A percentile compares a stretch with the other conserved stretches of the same genome.
Evolutionary conservation across 2,329 filamentous ascomycete species (phyloP).

Genomic region (Fusarium palustre): DNA sequence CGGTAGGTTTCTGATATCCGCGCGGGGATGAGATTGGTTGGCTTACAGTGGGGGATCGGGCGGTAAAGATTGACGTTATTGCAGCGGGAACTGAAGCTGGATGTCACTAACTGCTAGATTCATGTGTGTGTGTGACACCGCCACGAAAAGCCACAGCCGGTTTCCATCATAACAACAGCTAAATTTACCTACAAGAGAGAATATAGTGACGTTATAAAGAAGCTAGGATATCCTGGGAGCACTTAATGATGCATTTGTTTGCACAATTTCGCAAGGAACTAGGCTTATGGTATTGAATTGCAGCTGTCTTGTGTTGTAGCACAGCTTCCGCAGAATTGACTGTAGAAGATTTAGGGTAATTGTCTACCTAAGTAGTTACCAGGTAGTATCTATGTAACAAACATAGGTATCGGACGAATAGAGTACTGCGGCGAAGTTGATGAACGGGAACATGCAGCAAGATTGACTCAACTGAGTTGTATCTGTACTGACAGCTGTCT

Average conservation of each 20-base stretch:
- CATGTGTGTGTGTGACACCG: constrained; percentile 4
- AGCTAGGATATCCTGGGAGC: neutral
- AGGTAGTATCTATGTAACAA: neutral
- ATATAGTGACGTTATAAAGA: neutral
- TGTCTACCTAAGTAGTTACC: no score
- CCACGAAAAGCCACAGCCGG: constrained; percentile 37
- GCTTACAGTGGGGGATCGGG: constrained; percentile 30
- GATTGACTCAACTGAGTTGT: neutral
- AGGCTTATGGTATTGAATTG: constrained; percentile 6
- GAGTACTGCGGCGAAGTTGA: neutral
- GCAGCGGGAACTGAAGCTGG: neutral
- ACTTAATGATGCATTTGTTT: constrained; percentile 1
- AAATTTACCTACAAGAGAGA: neutral
- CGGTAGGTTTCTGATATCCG: constrained; percentile 30
- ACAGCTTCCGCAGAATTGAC: neutral
- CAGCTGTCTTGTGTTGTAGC: neutral
- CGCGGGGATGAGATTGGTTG: constrained; percentile 39
- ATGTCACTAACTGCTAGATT: neutral
- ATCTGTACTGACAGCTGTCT: neutral
- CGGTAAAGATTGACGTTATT: constrained; percentile 21
- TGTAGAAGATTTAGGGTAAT: neutral
- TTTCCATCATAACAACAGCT: constrained; percentile 16
- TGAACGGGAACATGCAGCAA: neutral
- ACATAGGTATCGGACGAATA: neutral
- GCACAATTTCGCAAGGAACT: neutral